These are phyloP conservation scores for Camellia lanceoleosa DNA, from an alignment of 148 eudicot genomes.

Conservation along the genomic window DNA sequence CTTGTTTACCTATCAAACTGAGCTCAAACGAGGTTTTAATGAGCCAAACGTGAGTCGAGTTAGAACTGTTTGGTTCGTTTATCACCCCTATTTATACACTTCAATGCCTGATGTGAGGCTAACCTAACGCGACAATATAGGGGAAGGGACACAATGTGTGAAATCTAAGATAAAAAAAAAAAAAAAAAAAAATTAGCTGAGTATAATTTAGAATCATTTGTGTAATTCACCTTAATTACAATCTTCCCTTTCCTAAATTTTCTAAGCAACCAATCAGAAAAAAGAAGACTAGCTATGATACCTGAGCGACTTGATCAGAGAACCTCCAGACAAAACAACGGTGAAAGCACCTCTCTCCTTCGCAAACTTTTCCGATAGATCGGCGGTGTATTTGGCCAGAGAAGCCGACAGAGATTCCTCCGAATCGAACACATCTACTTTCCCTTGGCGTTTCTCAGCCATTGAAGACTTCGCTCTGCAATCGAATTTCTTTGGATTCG, in stretches of 20 bases:
- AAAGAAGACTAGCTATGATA: background rate
- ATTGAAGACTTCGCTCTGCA: conserved; percentile 21
- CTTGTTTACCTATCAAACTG: too few species aligned
- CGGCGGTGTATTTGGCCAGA: conserved; percentile 47
- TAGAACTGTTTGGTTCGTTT: too few species aligned
- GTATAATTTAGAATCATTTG: too few species aligned
- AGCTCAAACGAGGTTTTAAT: too few species aligned
- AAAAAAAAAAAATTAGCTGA: too few species aligned
- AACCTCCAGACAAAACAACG: conserved; percentile 71
- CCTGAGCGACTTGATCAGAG: conserved; percentile 66
- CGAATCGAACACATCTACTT: conserved; percentile 28
- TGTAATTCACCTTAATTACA: background rate
- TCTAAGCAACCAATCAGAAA: background rate
- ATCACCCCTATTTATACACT: too few species aligned
- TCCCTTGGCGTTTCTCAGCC: conserved; percentile 36
- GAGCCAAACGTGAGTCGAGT: too few species aligned
- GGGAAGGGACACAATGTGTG: too few species aligned
- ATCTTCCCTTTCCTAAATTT: background rate
- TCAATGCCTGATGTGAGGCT: too few species aligned
- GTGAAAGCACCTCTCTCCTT: conserved; percentile 58
- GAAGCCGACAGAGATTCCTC: conserved; percentile 55
- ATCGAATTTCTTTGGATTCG: conserved; percentile 1
- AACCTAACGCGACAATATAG: too few species aligned
- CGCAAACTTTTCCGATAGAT: conserved; percentile 46
- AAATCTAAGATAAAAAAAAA: too few species aligned